Percentiles rank a stretch among this genome's conserved stretches.
phyloP scores from a whole-genome alignment of 2,329 filamentous ascomycete species.

The Cladosporium halotolerans region DNA sequence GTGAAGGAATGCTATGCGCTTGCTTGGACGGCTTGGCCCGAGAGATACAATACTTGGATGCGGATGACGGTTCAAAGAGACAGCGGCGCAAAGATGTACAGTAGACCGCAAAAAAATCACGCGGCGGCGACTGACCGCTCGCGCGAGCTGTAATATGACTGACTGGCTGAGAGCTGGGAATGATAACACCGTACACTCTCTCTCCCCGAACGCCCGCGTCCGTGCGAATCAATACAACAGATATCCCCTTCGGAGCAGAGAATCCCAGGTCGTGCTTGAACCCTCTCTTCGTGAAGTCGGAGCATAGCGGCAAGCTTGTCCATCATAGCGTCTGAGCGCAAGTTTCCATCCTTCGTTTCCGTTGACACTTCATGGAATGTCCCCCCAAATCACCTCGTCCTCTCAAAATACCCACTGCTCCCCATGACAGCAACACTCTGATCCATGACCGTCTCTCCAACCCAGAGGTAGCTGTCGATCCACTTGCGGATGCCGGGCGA shows the following conservation, averaged over 20 bases:
- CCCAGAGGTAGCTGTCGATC: slow-evolving; percentile 87
- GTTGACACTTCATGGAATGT: neutral
- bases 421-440: slow-evolving; percentile 89
- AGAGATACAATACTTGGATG: neutral
- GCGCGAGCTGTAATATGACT: neutral
- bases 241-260: too few species aligned
- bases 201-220: neutral
- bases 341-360: neutral
- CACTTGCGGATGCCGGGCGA: slow-evolving; percentile 78
- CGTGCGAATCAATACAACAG: neutral
- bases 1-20: neutral
- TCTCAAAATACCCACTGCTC: slow-evolving; percentile 83
- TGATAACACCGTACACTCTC: neutral
- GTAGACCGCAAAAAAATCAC: neutral
- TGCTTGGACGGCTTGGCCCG: neutral
- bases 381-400: slow-evolving; percentile 58
- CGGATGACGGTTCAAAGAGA: neutral
- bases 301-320: too few species aligned
- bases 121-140: neutral
- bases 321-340: too few species aligned
- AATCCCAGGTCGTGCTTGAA: too few species aligned
- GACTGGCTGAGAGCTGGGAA: neutral
- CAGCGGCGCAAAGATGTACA: neutral
- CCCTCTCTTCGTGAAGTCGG: too few species aligned
- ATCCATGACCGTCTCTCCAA: slow-evolving; percentile 98